A percentile compares a stretch with the other conserved stretches of the same genome.
Evolutionary conservation across 768 basidiomycete species (phyloP).

Genomic region (Steccherinum ochraceum): DNA sequence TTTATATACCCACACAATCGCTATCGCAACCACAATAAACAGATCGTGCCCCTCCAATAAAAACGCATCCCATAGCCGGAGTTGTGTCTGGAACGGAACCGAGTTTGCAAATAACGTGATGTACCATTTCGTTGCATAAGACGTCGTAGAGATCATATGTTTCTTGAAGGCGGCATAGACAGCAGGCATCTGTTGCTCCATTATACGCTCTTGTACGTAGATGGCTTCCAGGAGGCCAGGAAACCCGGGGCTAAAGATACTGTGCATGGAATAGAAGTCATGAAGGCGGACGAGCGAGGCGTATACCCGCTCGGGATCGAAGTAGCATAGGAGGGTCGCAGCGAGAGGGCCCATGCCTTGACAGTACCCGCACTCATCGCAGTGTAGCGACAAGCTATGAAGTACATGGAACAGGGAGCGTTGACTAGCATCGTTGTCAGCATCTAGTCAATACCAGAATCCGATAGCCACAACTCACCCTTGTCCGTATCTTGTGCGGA

Average conservation of each 20-base stretch:
- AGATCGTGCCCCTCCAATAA: slow-evolving; percentile 87
- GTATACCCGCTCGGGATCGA: slow-evolving; percentile 85
- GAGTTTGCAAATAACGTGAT: slow-evolving; percentile 96
- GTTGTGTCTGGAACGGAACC: slow-evolving; percentile 91
- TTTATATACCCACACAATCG: slow-evolving; percentile 87
- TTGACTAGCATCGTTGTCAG: slow-evolving; percentile 47
- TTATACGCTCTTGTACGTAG: slow-evolving; percentile 89
- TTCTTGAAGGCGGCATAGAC: slow-evolving; percentile 83
- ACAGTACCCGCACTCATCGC: slow-evolving; percentile 86
- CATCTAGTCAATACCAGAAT: background rate
- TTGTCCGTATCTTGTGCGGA: slow-evolving; percentile 90
- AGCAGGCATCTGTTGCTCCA: slow-evolving; percentile 81
- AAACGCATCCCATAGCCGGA: slow-evolving; percentile 93
- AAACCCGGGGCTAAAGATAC: slow-evolving; percentile 89
- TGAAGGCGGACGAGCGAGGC: slow-evolving; percentile 83
- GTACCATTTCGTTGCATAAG: slow-evolving; percentile 99
- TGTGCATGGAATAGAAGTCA: slow-evolving; percentile 81
- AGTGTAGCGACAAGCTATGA: slow-evolving; percentile 85
- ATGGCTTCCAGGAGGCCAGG: slow-evolving; percentile 95
- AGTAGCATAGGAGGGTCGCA: slow-evolving; percentile 89
- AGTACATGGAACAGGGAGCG: slow-evolving; percentile 92
- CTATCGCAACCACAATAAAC: slow-evolving; percentile 78
- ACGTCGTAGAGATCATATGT: slow-evolving; percentile 87
- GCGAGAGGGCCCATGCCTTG: slow-evolving; percentile 99
- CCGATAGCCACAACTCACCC: slow-evolving; percentile 53